Evolutionary conservation across 225 moss, liverwort and hornwort genomes (phyloP), one percentile per base, ranked within the genome.

Genomic region (Marchantia polymorpha): DNA sequence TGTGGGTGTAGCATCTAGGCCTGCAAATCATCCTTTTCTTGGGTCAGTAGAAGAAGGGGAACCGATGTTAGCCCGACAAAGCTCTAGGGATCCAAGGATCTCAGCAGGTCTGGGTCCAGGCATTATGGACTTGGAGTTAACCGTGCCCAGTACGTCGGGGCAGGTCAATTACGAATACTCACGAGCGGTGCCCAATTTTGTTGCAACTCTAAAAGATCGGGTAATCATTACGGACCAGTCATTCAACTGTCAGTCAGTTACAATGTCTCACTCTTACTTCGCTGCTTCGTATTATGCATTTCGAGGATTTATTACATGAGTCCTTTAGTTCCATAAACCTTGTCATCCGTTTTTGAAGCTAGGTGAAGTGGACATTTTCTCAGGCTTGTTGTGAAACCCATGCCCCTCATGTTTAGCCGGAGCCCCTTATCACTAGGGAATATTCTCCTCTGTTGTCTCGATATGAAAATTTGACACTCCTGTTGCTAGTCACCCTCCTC

Each of bases 131-230:
- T 89, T 91, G 79, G 94, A 94, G 64, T 86, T 89, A 74, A 89
- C 89, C 68, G 80, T 94, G 83, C 90, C 94, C 70, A 96, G 92
- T 83, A 92, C 96, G 70, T 94, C 96, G 81, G 96, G 96, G 79
- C 91, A 94, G 82, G 82, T 90, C 81, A 84, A 83, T n/a, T 79
- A 79, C 39, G 89, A 81, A n/a, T 91, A 88, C 74, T 84, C 85
- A 29, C 84, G 89, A 51, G 87, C 63, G 72, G 71, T 86, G 19
- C 86, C 85, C 79, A 96, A 94, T 84, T 89, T 88, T 83, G 96
- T 96, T 66, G 82, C 89, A 77, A 91, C 87, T 72, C 88, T 96
- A 83, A 96, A 96, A 83, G 96, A 92, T 72, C 81, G 90, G 91
- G 92, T 92, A 75, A 83, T 82, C 75, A 59, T 48, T 39, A 39